These are phyloP conservation scores for Verticillium zaregamsianum DNA, from an alignment of 2,329 filamentous ascomycete genomes.

Conservation along the genomic window DNA sequence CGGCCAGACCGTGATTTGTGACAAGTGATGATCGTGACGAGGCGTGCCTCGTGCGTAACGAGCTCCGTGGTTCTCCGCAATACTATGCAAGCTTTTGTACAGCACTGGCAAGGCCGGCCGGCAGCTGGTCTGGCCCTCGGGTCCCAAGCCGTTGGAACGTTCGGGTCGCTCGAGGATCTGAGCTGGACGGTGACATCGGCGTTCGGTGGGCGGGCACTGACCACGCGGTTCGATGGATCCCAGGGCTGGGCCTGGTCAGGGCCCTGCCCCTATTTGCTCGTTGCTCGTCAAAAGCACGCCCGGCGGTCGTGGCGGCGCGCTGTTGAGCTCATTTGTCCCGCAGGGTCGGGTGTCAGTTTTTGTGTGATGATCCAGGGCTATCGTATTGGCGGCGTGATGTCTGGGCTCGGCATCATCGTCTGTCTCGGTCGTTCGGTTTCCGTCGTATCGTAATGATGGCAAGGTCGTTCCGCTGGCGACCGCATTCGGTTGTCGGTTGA, in stretches of 20 bases:
- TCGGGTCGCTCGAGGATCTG: neutral
- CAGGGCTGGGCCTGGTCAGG: neutral
- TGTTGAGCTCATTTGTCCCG: neutral
- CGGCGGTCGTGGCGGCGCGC: neutral
- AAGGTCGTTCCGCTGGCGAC: neutral
- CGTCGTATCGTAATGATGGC: neutral
- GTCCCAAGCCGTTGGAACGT: slow-evolving; percentile 3
- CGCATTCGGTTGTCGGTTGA: neutral
- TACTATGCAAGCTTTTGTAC: neutral
- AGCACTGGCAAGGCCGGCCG: neutral
- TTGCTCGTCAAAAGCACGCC: neutral
- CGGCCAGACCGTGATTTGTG: neutral
- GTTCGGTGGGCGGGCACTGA: neutral
- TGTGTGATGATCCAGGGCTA: neutral
- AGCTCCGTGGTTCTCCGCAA: neutral
- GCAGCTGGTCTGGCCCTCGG: neutral
- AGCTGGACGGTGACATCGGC: neutral
- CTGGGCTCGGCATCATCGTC: neutral
- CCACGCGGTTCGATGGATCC: neutral
- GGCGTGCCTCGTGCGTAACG: neutral
- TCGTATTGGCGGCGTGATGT: neutral
- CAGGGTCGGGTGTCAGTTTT: neutral
- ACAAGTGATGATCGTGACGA: neutral
- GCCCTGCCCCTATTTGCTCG: neutral
- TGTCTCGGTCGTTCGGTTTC: neutral